Conservation (phyloP, 208 protist species). For the Wallacemonas rigidus region DNA sequence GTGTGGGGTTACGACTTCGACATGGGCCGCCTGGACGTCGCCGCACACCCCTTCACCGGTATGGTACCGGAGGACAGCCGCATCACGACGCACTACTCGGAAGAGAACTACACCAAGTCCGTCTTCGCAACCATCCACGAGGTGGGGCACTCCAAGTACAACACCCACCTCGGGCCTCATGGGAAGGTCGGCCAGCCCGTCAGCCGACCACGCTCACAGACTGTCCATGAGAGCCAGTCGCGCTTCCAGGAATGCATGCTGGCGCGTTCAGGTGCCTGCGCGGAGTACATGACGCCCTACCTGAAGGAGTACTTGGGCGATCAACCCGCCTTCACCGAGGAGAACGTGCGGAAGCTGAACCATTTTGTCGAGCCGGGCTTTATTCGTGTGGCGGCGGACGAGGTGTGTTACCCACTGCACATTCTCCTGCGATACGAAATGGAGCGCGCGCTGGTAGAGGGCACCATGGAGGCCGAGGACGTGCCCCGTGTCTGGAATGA, state of each 20-base stretch:
- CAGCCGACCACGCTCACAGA: slow-evolving; percentile 61
- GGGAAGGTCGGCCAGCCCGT: slow-evolving; percentile 67
- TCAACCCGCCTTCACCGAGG: slow-evolving; percentile 51
- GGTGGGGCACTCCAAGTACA: slow-evolving; percentile 90
- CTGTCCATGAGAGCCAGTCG: slow-evolving; percentile 91
- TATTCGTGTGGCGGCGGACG: slow-evolving; percentile 88
- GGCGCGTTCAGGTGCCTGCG: slow-evolving; percentile 54
- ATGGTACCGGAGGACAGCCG: slow-evolving; percentile 81
- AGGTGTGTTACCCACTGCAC: slow-evolving; percentile 91
- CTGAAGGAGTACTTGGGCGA: slow-evolving; percentile 50
- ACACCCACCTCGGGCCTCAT: slow-evolving; percentile 79
- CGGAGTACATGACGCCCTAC: slow-evolving; percentile 51
- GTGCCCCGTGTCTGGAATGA: slow-evolving; percentile 82
- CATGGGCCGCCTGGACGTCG: slow-evolving; percentile 79
- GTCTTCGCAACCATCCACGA: slow-evolving; percentile 86
- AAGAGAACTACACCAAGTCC: slow-evolving; percentile 46
- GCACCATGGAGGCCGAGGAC: slow-evolving; percentile 73
- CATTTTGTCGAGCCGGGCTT: slow-evolving; percentile 66
- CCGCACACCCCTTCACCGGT: slow-evolving; percentile 88
- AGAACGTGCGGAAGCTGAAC: slow-evolving; percentile 53
- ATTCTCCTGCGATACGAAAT: slow-evolving; percentile 92
- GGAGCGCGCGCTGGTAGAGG: slow-evolving; percentile 83
- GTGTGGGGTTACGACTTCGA: slow-evolving; percentile 85
- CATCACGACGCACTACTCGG: slow-evolving; percentile 84
- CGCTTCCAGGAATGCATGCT: slow-evolving; percentile 88